Conservation (phyloP, 495 filamentous ascomycete species). For the Aspergillus heteromorphus region DNA sequence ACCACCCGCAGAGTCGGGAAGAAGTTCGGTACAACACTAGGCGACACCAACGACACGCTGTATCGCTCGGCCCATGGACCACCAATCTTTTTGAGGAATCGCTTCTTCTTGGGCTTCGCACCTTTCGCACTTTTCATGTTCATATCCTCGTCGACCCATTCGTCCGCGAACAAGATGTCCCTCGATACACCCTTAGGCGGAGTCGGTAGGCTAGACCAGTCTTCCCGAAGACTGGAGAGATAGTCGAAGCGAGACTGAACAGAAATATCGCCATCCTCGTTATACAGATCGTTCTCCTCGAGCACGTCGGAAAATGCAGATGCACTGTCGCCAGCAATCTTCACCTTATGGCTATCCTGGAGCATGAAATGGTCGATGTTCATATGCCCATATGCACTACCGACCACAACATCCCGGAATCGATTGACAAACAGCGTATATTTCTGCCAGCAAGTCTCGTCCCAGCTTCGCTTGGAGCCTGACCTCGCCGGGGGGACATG, state of each 20-base stretch:
- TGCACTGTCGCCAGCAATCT: slow-evolving; percentile 33
- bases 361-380: slow-evolving; percentile 97
- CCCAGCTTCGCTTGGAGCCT: slow-evolving; percentile 78
- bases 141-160: slow-evolving; percentile 11
- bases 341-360: slow-evolving; percentile 75
- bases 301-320: neutral
- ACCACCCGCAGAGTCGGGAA: slow-evolving; percentile 82
- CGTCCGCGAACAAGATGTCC: slow-evolving; percentile 7
- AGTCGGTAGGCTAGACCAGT: slow-evolving; percentile 70
- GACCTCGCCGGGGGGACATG: slow-evolving; percentile 91
- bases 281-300: slow-evolving; percentile 6
- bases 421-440: slow-evolving; percentile 86
- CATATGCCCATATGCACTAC: slow-evolving; percentile 87
- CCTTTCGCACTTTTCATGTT: neutral
- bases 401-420: slow-evolving; percentile 84
- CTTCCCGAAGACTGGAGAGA: slow-evolving; percentile 66
- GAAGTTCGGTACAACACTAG: slow-evolving; percentile 89
- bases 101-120: slow-evolving; percentile 29
- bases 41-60: slow-evolving; percentile 68
- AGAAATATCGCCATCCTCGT: slow-evolving; percentile 40
- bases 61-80: slow-evolving; percentile 82
- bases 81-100: slow-evolving; percentile 62
- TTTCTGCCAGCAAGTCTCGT: slow-evolving; percentile 96
- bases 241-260: slow-evolving; percentile 68
- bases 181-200: slow-evolving; percentile 32